Base-by-base conservation (phyloP, 208 protist genomes). In the Leishmania major region DNA sequence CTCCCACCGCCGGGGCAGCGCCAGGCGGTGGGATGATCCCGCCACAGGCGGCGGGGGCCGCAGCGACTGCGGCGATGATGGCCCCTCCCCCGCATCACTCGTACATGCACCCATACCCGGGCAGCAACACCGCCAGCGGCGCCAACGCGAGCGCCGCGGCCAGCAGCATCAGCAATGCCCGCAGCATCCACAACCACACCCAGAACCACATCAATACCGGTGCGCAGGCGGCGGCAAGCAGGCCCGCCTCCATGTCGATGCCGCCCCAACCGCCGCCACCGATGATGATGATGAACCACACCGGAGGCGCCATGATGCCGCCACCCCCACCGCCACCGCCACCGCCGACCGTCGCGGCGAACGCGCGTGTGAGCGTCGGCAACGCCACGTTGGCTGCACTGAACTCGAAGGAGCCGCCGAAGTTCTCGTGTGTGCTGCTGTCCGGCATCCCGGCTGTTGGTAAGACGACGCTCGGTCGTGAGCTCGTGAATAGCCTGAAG, bases 381-480 rank as follows among this genome's bases (percentile, higher is more conserved):
- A 96, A 94, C 86, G 90, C 91, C n/a, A 86, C 85, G 8, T 79
- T 96, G 31, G 90, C 88, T 13, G 90, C 89, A 11, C 86, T 93
- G 45, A 86, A 90, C 79, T 95, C 91, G 45, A 97, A 97, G 79
- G 87, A 95, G 78, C 91, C 92, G 53, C 94, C 92, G 28, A 97
- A 97, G 88, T 97, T 97, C 82, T 89, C 88, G 19, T 97, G 94
- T 78, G 92, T 97, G 66, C 86, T 97, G 71, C 90, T 97, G 60
- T 91, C 91, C 55, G 94, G 94, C 60, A 88, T 95, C 69, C 91
- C 94, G 60, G 89, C 89, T 3, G 89, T 91, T 40, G 94, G 94
- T 31, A 97, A 97, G 88, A 95, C 94, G 28, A 92, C 87, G 51
- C 88, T 96, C 37, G 94, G 94, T 51, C 89, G 92, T 22, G 89